Evolutionary conservation across 345 rosid species (phyloP).

Genomic region (Brassica nigra): DNA sequence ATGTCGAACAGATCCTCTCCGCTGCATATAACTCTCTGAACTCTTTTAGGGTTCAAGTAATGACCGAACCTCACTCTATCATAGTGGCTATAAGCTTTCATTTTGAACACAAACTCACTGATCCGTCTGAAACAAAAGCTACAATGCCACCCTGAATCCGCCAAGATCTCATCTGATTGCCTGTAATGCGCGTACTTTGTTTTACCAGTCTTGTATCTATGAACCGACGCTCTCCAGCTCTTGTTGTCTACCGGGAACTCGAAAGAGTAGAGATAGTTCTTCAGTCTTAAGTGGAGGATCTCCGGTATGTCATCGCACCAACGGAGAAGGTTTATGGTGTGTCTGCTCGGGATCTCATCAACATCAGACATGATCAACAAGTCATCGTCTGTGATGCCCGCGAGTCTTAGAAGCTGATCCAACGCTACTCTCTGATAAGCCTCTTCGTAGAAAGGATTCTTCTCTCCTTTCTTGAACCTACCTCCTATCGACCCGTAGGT

Average conservation of each 20-base stretch:
- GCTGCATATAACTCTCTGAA: constrained; percentile 66
- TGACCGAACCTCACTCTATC: constrained; percentile 70
- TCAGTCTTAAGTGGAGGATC: constrained; percentile 70
- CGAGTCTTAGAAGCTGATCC: constrained; percentile 69
- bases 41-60: constrained; percentile 60
- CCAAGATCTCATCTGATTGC: constrained; percentile 61
- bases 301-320: constrained; percentile 84
- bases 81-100: constrained; percentile 77
- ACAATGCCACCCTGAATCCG: constrained; percentile 86
- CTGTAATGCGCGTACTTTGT: constrained; percentile 73
- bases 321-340: constrained; percentile 76
- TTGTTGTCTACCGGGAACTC: constrained; percentile 73
- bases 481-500: constrained; percentile 78
- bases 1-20: constrained; percentile 74
- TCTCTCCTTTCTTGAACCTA: constrained; percentile 72
- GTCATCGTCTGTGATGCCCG: constrained; percentile 81
- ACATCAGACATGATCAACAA: constrained; percentile 86
- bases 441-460: constrained; percentile 81
- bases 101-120: constrained; percentile 69
- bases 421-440: constrained; percentile 79
- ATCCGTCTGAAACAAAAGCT: constrained; percentile 68
- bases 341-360: constrained; percentile 88
- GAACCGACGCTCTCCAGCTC: constrained; percentile 93
- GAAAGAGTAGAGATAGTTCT: constrained; percentile 79
- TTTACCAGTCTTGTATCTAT: constrained; percentile 61